Evolutionary conservation across 805 yeast genomes (phyloP), one percentile per base, ranked within the genome.

Genomic region (Starmera caribaea): DNA sequence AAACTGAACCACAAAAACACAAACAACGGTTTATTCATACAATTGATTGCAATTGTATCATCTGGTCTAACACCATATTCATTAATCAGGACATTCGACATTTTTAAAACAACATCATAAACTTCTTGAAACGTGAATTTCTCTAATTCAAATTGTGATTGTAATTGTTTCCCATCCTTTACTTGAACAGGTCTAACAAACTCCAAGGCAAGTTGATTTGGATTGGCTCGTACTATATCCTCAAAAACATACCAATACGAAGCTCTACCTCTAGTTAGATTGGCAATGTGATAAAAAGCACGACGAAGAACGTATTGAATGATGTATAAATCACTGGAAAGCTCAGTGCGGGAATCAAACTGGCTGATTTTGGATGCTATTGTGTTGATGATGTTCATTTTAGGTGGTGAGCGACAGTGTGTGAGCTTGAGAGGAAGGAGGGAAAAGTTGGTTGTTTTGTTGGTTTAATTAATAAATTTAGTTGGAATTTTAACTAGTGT

Each of bases 1-100:
- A 83, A 61, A 0, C 96, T 83, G 40, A 84, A 69, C 95, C 96
- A 85, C 32, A 83, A 55, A 39, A 88, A 69, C 13, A 89, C 61
- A 51, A 84, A 85, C 45, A 87, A 64, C 2, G 96, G 95, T 55
- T 82, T 86, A 60, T 89, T 89, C 53, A 84, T 81, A 54, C 76
- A 81, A 51, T 80, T 81, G 34, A 90, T 51, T 0, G 84, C 94
- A 35, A 90, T 75, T 9, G 78, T 71, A 46, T 85, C 85, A 33
- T 79, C 79, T 12, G 76, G 61, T 15, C 75, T 62, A 30, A 89
- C 74, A 2, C 81, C 81, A 50, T 77, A 79, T 41, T 80, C 76
- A 45, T 71, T 58, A 36, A 65, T 72, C 48, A 90, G 65, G 35
- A 85, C 71, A 48, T 74, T 69, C 3, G 94, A 79, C 46, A 86